Conservation (phyloP, 441 rosid species). For the Croton setiger region DNA sequence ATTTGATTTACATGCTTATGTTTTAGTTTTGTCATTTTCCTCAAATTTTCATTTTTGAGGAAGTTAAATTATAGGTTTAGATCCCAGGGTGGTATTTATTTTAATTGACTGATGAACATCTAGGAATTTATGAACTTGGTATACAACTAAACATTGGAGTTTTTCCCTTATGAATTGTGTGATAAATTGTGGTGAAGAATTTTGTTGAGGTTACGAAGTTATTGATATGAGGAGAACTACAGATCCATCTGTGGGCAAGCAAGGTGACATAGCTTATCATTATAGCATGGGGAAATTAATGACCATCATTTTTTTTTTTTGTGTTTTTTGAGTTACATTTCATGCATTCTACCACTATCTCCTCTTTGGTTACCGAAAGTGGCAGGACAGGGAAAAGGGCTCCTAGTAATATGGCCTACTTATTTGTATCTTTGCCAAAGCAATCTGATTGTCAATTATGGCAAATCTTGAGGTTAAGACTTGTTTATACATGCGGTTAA, state of each 20-base stretch:
- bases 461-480: neutral
- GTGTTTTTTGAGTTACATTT: neutral
- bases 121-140: conserved; percentile 5
- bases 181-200: neutral
- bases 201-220: neutral
- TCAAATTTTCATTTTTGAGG: neutral
- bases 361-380: neutral
- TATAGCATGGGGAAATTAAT: conserved; percentile 1
- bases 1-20: neutral
- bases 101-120: neutral
- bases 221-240: neutral
- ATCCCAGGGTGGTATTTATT: neutral
- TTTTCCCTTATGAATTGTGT: neutral
- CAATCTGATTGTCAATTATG: neutral
- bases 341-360: neutral
- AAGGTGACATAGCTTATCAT: neutral
- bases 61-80: neutral
- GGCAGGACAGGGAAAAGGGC: neutral
- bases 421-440: neutral
- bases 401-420: neutral
- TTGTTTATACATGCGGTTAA: neutral
- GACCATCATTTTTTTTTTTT: neutral
- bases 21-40: neutral
- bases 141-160: neutral
- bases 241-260: neutral